Evolutionary conservation across 176 grass and related monocot genomes (phyloP).

Genomic region (Metroxylon sagu): DNA sequence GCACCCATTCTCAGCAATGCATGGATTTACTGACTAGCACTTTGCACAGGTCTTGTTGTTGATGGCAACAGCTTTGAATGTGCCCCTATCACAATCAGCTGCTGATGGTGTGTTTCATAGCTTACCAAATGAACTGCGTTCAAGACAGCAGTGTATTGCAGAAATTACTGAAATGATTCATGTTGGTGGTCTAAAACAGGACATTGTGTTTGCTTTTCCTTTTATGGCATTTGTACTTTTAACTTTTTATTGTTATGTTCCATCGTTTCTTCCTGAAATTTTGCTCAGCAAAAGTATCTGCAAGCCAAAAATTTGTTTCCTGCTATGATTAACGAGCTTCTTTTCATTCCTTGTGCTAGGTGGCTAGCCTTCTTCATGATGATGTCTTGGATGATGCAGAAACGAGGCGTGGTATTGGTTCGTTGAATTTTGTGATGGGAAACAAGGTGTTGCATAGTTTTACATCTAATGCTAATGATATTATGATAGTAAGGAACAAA

Average conservation of each 20-base stretch:
- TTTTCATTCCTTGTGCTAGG: constrained; percentile 20
- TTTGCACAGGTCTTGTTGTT: constrained; percentile 66
- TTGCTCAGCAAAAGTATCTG: too few relatives aligned
- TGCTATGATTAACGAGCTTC: too few relatives aligned
- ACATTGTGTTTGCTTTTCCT: too few relatives aligned
- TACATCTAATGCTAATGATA: neutral
- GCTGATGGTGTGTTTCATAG: constrained; percentile 2
- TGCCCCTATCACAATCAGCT: constrained; percentile 32
- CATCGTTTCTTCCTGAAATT: too few relatives aligned
- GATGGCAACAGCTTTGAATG: constrained; percentile 91
- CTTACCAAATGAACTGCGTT: constrained; percentile 37
- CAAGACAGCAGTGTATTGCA: constrained; percentile 66
- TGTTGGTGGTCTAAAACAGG: constrained; percentile 34
- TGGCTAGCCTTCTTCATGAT: constrained; percentile 96
- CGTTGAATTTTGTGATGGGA: constrained; percentile 88
- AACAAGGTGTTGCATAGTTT: constrained; percentile 59
- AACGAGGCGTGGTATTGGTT: constrained; percentile 86
- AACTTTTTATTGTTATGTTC: too few relatives aligned
- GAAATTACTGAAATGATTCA: constrained; percentile 99
- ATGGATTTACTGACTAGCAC: constrained; percentile 1
- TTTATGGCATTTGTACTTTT: too few relatives aligned
- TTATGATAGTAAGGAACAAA: too few relatives aligned
- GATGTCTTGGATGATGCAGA: constrained; percentile 97
- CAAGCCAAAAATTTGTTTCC: too few relatives aligned
- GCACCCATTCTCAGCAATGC: too few relatives aligned